These are phyloP conservation scores for Cladosporium austrohemisphaericum DNA, from an alignment of 2,329 filamentous ascomycete species.

Conservation along the genomic window DNA sequence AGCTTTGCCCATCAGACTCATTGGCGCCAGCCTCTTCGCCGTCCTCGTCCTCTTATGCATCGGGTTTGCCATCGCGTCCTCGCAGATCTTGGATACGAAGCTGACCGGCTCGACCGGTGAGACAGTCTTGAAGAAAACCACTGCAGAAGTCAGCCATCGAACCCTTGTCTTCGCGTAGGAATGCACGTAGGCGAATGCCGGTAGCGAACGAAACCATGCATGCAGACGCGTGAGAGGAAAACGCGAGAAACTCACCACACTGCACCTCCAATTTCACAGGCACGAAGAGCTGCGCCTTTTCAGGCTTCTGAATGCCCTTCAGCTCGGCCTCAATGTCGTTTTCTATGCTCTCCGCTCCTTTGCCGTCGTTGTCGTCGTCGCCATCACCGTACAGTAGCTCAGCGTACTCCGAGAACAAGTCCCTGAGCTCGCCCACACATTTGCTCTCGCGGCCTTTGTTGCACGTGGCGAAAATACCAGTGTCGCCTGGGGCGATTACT, in stretches of 20 bases:
- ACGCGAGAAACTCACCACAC: constrained; percentile 47
- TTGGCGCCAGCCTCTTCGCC: constrained; percentile 58
- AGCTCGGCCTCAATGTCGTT: constrained; percentile 69
- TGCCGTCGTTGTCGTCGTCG: constrained; percentile 41
- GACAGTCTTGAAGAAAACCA: constrained; percentile 57
- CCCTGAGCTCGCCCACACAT: constrained; percentile 63
- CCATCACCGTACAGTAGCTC: constrained; percentile 49
- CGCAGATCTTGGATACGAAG: constrained; percentile 57
- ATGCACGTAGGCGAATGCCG: constrained; percentile 19
- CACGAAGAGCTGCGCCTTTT: constrained; percentile 48
- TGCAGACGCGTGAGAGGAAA: no score
- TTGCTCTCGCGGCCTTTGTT: constrained; percentile 67
- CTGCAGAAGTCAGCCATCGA: constrained; percentile 31
- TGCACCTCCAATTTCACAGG: constrained; percentile 53
- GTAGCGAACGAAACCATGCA: no score
- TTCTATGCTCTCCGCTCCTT: constrained; percentile 59
- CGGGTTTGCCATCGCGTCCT: constrained; percentile 50
- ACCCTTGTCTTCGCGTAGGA: background rate
- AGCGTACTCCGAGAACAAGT: constrained; percentile 64
- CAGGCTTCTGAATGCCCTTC: constrained; percentile 55
- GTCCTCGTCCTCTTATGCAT: constrained; percentile 54
- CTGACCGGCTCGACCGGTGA: constrained; percentile 57
- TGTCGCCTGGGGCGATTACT: constrained; percentile 62
- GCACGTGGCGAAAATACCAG: constrained; percentile 75
- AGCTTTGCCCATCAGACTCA: constrained; percentile 61